Evolutionary conservation across 345 rosid genomes (phyloP), one percentile per base, ranked within the genome.

Genomic region (Arabidopsis arenosa): DNA sequence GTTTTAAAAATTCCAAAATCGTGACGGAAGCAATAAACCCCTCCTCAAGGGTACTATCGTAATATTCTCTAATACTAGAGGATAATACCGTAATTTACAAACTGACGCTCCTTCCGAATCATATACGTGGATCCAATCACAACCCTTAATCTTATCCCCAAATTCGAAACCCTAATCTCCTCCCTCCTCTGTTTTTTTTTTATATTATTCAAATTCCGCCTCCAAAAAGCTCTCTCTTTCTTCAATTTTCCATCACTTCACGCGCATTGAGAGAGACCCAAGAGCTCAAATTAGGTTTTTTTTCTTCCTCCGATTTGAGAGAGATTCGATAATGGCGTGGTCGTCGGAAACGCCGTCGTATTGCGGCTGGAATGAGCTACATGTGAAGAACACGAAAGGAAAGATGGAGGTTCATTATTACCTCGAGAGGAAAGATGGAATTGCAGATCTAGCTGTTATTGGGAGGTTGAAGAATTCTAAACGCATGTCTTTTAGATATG

Each of bases 291-390:
- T 76, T 48, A 44, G 58, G 60, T 57, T 53, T 13, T 18, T n/a
- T 63, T 61, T 55, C 2, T n/a, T 64, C 57, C 41, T 40, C 49
- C 44, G 11, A 40, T 39, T 35, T 1, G 51, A 30, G 60, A 30
- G 60, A 43, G 53, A 26, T 57, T 10, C 2, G 12, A 7, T 2
- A 63, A 74, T 79, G 82, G 79, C 75, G 73, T 72, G 86, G 79
- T 54, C 82, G 12, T 32, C 79, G 62, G 80, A 59, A 5, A 36
- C 56, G 76, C 57, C 68, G 78, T 45, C 80, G 32, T 92, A 92
- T 79, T 84, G 79, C 23, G 80, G 89, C 40, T 92, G 97, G 97
- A 89, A 80, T 57, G 92, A 90, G 92, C 85, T 79, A 74, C 75
- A 70, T 43, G 86, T 79, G 63, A 82, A 80, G 49, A 79, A 55